phyloP scores from a whole-genome alignment of 1,139 yeast species.

The Geotrichum klebahnii region DNA sequence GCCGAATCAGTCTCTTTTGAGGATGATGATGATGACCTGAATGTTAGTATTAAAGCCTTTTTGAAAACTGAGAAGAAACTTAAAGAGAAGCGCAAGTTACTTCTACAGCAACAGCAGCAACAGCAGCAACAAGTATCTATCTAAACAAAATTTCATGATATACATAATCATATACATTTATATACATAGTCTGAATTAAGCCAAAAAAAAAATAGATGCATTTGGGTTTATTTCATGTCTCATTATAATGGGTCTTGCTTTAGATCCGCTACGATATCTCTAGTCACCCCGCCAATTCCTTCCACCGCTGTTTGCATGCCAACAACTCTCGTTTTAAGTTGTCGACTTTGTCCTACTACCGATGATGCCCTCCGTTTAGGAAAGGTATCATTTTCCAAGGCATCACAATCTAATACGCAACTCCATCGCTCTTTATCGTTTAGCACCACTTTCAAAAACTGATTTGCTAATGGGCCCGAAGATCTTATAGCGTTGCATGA shows the following conservation, averaged over 20 bases:
- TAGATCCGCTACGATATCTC: conserved; percentile 1
- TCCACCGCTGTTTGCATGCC: background rate
- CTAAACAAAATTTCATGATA: background rate
- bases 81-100: conserved; percentile 39
- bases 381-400: conserved; percentile 42
- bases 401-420: conserved; percentile 49
- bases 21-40: conserved; percentile 64
- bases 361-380: too few relatives aligned
- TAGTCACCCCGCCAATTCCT: background rate
- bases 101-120: background rate
- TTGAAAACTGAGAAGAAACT: conserved; percentile 74
- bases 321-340: too few relatives aligned
- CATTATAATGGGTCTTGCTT: too few relatives aligned
- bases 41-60: conserved; percentile 72
- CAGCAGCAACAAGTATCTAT: background rate
- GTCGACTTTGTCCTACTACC: too few relatives aligned
- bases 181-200: background rate
- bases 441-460: conserved; percentile 61
- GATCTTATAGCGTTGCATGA: conserved; percentile 52
- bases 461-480: conserved; percentile 53
- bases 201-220: background rate
- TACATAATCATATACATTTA: too few relatives aligned
- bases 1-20: too few relatives aligned
- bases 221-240: too few relatives aligned
- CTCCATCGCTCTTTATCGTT: conserved; percentile 64